A percentile compares a stretch with the other conserved stretches of the same genome.
Evolutionary conservation across 306 rosid genomes (phyloP).

Genomic region (Cicer bijugum): DNA sequence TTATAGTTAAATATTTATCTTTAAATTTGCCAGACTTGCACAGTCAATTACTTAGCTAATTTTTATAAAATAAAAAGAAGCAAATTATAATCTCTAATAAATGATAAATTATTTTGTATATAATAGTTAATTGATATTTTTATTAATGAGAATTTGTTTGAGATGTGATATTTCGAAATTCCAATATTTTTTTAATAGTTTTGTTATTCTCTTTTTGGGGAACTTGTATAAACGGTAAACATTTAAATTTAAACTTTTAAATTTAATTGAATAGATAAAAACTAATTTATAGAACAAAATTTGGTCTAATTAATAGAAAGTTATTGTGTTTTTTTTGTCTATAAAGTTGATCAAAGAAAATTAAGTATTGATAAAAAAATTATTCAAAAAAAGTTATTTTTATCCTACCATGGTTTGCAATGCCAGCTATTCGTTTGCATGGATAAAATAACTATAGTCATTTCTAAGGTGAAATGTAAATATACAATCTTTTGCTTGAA

Average conservation of each 20-base stretch:
- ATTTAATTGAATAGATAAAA: not conserved
- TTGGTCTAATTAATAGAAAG: not conserved
- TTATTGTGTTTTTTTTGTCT: not conserved
- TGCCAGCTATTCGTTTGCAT: too few relatives aligned
- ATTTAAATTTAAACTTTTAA: too few relatives aligned
- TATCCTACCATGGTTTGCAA: not conserved
- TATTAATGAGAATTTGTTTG: too few relatives aligned
- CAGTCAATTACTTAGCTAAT: not conserved
- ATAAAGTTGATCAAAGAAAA: not conserved
- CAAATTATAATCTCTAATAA: not conserved
- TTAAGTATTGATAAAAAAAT: not conserved
- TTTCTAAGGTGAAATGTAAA: conserved; percentile 6
- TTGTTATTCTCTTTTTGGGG: not conserved
- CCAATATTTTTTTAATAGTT: too few relatives aligned
- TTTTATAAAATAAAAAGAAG: not conserved
- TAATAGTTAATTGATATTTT: too few relatives aligned
- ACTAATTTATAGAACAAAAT: not conserved
- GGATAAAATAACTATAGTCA: too few relatives aligned
- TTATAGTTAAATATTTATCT: too few relatives aligned
- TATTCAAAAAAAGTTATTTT: not conserved
- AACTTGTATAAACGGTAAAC: not conserved
- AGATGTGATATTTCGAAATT: too few relatives aligned
- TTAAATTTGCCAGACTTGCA: not conserved
- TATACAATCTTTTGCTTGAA: conserved; percentile 45
- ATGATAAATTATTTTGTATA: too few relatives aligned